Evolutionary conservation across 345 rosid genomes (phyloP).

Genomic region (Geranium rotundifolium): DNA sequence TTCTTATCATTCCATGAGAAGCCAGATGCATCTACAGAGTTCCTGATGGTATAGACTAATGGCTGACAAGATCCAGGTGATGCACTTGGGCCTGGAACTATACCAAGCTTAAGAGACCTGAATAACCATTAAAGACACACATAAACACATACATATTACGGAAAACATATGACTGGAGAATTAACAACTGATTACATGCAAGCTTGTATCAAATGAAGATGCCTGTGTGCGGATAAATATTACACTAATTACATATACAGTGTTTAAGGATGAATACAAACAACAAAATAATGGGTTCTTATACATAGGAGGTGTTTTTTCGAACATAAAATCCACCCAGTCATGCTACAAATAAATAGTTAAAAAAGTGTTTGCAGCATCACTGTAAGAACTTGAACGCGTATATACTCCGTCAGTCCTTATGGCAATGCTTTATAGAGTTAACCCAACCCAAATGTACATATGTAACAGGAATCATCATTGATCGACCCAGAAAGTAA

Average conservation of each 20-base stretch:
- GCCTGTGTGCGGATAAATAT: neutral
- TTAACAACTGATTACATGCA: neutral
- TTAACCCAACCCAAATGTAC: neutral
- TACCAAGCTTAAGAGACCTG: constrained; percentile 79
- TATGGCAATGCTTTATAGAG: neutral
- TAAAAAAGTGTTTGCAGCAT: neutral
- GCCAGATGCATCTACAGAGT: constrained; percentile 45
- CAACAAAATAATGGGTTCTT: too few relatives aligned
- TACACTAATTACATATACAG: too few relatives aligned
- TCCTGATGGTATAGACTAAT: constrained; percentile 43
- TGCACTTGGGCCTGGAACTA: constrained; percentile 47
- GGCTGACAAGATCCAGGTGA: constrained; percentile 45
- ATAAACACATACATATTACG: neutral
- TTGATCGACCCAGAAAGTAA: neutral
- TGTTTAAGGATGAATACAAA: neutral
- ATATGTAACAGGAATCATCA: too few relatives aligned
- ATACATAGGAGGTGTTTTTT: too few relatives aligned
- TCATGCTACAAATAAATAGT: neutral
- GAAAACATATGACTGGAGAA: neutral
- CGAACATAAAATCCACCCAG: neutral
- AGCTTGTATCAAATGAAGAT: neutral
- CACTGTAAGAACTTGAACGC: neutral
- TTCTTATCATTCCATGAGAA: constrained; percentile 68
- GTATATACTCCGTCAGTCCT: neutral
- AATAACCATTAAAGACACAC: constrained; percentile 7